These are phyloP conservation scores for Komagataella pseudopastoris DNA, from an alignment of 805 yeast species.

Conservation along the genomic window DNA sequence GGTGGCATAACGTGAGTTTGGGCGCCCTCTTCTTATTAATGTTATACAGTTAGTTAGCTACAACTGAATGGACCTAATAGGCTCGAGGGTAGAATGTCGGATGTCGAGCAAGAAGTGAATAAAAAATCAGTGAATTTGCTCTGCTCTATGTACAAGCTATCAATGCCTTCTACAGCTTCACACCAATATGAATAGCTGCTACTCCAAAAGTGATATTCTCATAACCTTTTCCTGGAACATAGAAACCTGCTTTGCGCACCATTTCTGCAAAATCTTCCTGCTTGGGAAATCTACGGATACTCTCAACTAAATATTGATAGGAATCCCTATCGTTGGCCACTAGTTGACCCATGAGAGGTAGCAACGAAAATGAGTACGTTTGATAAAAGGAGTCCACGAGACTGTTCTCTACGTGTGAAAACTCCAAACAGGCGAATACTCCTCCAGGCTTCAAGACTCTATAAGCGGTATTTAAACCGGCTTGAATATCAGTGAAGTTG, in stretches of 20 bases:
- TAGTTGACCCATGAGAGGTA: conserved; percentile 93
- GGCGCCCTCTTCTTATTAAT: neutral
- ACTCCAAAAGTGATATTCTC: conserved; percentile 91
- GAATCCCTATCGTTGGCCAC: conserved; percentile 93
- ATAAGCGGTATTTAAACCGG: conserved; percentile 89
- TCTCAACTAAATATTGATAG: conserved; percentile 91
- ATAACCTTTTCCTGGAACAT: conserved; percentile 81
- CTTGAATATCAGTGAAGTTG: conserved; percentile 89
- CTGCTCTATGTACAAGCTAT: neutral
- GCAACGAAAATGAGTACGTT: conserved; percentile 73
- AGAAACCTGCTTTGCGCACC: conserved; percentile 93
- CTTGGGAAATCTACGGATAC: conserved; percentile 81
- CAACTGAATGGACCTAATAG: neutral
- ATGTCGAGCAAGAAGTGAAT: neutral
- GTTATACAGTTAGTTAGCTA: too few relatives aligned
- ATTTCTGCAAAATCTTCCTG: conserved; percentile 84
- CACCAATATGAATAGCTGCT: conserved; percentile 92
- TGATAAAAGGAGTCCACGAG: conserved; percentile 65
- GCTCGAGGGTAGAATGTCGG: neutral
- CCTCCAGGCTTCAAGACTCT: conserved; percentile 96
- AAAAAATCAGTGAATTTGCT: neutral
- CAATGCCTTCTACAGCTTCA: conserved; percentile 43
- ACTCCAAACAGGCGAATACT: conserved; percentile 90
- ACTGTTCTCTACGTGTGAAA: conserved; percentile 80
- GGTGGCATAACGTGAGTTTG: conserved; percentile 11